Percentiles rank a stretch among this genome's conserved stretches.
Evolutionary conservation across 2,329 filamentous ascomycete genomes (phyloP).

Genomic region (Leptographium radiaticola): DNA sequence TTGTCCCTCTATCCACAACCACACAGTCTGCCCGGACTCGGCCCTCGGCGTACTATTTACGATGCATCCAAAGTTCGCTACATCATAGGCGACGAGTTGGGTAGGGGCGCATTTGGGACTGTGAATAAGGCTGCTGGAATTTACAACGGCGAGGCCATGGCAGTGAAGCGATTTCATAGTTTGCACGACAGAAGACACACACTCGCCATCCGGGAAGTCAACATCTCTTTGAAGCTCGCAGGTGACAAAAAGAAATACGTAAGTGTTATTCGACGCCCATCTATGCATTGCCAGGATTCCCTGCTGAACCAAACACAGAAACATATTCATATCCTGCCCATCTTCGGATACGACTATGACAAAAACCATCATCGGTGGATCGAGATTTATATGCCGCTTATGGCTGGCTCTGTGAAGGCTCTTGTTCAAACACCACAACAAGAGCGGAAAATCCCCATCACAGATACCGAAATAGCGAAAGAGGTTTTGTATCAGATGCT

Average conservation of each 20-base stretch:
- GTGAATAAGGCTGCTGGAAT: constrained; percentile 14
- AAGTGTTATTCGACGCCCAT: neutral
- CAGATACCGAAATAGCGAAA: neutral
- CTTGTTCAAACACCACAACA: neutral
- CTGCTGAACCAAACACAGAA: neutral
- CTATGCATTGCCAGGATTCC: neutral
- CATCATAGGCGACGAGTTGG: constrained; percentile 12
- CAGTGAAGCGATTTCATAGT: constrained; percentile 17
- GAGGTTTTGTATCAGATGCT: constrained; percentile 12
- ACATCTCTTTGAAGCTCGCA: constrained; percentile 13
- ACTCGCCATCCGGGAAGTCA: constrained; percentile 16
- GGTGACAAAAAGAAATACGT: constrained; percentile 4
- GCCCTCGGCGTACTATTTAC: neutral
- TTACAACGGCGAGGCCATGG: constrained; percentile 14
- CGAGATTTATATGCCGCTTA: constrained; percentile 11
- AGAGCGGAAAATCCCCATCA: neutral
- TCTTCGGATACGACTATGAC: constrained; percentile 6
- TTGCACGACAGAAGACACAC: constrained; percentile 13
- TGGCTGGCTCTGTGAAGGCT: constrained; percentile 6
- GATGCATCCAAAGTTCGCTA: constrained; percentile 11
- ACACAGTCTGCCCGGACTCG: neutral
- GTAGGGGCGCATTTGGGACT: constrained; percentile 14
- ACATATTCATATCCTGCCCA: constrained; percentile 12
- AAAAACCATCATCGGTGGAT: constrained; percentile 3
- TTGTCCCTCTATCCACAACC: neutral